Evolutionary conservation across 2,329 filamentous ascomycete species (phyloP).

Genomic region (Penicillium sp.): DNA sequence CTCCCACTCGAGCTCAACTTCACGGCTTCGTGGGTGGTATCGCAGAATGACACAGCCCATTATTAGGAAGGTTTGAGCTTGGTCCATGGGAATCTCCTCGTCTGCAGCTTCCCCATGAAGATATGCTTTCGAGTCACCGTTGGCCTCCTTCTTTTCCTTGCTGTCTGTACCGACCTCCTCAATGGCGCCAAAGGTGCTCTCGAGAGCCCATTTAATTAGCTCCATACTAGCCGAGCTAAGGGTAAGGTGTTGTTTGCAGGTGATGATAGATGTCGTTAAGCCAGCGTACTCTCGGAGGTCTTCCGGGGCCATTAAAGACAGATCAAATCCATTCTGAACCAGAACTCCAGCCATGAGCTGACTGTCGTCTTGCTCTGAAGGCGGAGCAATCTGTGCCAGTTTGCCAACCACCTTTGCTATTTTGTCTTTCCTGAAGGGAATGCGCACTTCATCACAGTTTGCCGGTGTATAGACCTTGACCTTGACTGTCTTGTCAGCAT

Average conservation of each 20-base stretch:
- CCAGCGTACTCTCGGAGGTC: conserved; percentile 95
- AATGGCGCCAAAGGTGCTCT: conserved; percentile 88
- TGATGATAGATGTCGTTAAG: conserved; percentile 91
- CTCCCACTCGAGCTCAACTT: conserved; percentile 94
- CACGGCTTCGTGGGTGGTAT: conserved; percentile 68
- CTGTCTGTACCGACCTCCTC: conserved; percentile 51
- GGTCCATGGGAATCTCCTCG: conserved; percentile 44
- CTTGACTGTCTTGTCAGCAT: conserved; percentile 75
- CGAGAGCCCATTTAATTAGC: conserved; percentile 88
- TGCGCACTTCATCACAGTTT: conserved; percentile 92
- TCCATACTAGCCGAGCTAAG: conserved; percentile 87
- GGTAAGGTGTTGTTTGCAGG: conserved; percentile 86
- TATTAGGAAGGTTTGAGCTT: conserved; percentile 57
- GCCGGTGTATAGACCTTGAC: conserved; percentile 91
- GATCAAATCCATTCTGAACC: conserved; percentile 96
- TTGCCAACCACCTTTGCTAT: conserved; percentile 94
- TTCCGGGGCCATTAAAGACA: conserved; percentile 94
- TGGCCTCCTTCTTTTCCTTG: conserved; percentile 27
- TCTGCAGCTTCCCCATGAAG: conserved; percentile 42
- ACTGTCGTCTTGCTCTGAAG: conserved; percentile 49
- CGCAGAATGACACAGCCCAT: conserved; percentile 91
- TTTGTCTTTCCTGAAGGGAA: conserved; percentile 95
- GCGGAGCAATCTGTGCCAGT: conserved; percentile 77
- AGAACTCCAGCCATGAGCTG: conserved; percentile 83
- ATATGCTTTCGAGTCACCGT: conserved; percentile 40